Percentiles rank a stretch among this genome's conserved stretches.
Conservation (phyloP, 306 rosid species). For the Pachyrhizus erosus region DNA sequence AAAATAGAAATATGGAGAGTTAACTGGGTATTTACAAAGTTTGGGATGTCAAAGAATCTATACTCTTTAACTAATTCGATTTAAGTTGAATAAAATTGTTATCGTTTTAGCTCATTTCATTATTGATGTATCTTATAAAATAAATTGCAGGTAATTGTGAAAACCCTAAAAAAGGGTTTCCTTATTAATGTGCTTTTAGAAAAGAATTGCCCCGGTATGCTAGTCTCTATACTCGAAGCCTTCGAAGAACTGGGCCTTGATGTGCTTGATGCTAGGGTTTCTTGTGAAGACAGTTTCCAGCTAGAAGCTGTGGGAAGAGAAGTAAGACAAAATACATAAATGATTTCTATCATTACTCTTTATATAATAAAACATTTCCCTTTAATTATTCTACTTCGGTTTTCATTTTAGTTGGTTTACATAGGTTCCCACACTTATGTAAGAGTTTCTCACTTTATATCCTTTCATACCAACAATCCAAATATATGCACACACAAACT, state of each 20-base stretch:
- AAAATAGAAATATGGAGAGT: too few species aligned
- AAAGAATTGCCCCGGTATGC: slow-evolving; percentile 74
- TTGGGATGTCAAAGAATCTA: too few species aligned
- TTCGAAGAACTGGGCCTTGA: slow-evolving; percentile 82
- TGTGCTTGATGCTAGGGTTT: slow-evolving; percentile 90
- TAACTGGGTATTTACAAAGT: too few species aligned
- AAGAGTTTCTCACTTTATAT: background rate
- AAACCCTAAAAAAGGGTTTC: slow-evolving; percentile 75
- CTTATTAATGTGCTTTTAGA: slow-evolving; percentile 70
- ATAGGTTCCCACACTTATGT: background rate
- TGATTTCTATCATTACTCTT: background rate
- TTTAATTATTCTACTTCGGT: background rate
- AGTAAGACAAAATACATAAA: slow-evolving; percentile 49
- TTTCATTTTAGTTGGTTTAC: background rate
- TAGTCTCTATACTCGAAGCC: slow-evolving; percentile 73
- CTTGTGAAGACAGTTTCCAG: slow-evolving; percentile 83
- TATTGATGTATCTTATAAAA: background rate
- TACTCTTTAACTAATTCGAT: background rate
- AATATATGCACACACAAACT: background rate
- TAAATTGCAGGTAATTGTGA: slow-evolving; percentile 70
- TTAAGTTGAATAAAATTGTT: background rate
- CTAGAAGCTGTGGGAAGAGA: slow-evolving; percentile 86
- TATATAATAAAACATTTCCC: background rate
- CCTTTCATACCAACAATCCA: background rate
- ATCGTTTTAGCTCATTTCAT: background rate